Evolutionary conservation across 2,329 filamentous ascomycete species (phyloP).

Genomic region (Hortaea werneckii): DNA sequence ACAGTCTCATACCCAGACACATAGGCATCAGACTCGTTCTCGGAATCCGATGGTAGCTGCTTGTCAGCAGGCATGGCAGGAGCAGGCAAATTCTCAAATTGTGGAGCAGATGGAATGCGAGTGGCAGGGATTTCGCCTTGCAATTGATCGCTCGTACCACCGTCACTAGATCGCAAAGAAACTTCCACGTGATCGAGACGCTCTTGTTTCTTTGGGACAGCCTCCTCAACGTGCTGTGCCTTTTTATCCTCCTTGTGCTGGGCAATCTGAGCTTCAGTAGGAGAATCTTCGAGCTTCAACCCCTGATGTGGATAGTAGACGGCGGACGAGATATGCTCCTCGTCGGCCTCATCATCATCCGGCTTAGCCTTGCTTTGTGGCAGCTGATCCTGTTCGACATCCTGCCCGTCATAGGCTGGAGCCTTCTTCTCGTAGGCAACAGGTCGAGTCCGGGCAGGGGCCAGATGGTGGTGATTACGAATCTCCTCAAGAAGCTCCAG

Average conservation of each 20-base stretch:
- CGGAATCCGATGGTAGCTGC: conserved; percentile 26
- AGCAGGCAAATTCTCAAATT: conserved; percentile 11
- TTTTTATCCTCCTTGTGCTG: conserved; percentile 13
- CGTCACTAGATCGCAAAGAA: conserved; percentile 49
- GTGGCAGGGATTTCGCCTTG: conserved; percentile 48
- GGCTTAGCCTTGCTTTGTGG: conserved; percentile 14
- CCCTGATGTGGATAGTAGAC: conserved; percentile 70
- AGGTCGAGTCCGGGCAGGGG: conserved; percentile 35
- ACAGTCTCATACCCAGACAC: conserved; percentile 41
- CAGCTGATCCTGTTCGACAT: conserved; percentile 8
- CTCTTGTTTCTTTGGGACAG: conserved; percentile 1
- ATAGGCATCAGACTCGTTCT: conserved; percentile 26
- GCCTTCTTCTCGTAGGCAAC: conserved; percentile 30
- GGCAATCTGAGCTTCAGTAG: conserved; percentile 17
- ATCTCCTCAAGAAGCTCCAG: conserved; percentile 47
- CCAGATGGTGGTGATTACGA: conserved; percentile 43
- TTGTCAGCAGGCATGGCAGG: conserved; percentile 9
- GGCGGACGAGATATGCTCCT: conserved; percentile 80
- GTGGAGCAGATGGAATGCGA: conserved; percentile 9
- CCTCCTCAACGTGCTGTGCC: not conserved
- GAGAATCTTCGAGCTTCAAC: conserved; percentile 32
- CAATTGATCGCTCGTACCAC: conserved; percentile 50
- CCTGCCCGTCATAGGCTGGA: conserved; percentile 9
- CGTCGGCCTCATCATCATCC: conserved; percentile 56
- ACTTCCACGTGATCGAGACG: conserved; percentile 48